Evolutionary conservation across 1,284 basidiomycete genomes (phyloP).

Genomic region (Agaricales sp.): DNA sequence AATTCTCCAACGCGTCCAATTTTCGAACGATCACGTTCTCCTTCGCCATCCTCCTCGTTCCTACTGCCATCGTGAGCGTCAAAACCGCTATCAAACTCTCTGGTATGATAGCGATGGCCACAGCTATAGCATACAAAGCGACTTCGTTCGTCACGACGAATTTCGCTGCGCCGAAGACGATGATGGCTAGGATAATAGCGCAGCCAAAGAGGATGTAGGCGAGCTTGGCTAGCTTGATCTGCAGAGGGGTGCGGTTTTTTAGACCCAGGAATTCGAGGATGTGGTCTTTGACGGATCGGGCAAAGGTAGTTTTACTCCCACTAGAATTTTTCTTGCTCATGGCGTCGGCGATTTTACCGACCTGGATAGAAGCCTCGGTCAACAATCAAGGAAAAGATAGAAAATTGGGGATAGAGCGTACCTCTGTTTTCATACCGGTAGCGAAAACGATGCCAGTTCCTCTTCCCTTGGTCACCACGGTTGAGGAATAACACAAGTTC

Average conservation of each 20-base stretch:
- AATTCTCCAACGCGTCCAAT: constrained; percentile 45
- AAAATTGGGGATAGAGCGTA: constrained; percentile 6
- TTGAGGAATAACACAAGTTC: constrained; percentile 47
- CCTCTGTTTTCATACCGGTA: constrained; percentile 58
- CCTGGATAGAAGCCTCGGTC: constrained; percentile 16
- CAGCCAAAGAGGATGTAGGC: neutral
- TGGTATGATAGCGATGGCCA: constrained; percentile 32
- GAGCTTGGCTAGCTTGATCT: constrained; percentile 3
- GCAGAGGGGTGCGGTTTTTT: neutral
- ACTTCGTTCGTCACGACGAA: constrained; percentile 34
- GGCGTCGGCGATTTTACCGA: constrained; percentile 44
- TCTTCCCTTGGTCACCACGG: constrained; percentile 56
- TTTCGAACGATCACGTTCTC: constrained; percentile 41
- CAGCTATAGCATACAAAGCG: constrained; percentile 34
- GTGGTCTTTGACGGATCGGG: constrained; percentile 12
- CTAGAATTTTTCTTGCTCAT: constrained; percentile 18
- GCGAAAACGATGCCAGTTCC: constrained; percentile 46
- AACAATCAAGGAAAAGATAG: neutral
- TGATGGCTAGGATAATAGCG: constrained; percentile 3
- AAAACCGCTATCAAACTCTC: constrained; percentile 31
- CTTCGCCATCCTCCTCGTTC: constrained; percentile 40
- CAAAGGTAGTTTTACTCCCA: constrained; percentile 6
- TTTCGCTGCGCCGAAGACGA: constrained; percentile 25
- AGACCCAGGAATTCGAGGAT: constrained; percentile 8
- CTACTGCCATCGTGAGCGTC: constrained; percentile 38